These are phyloP conservation scores for Lanmaoa pseudosensibilis DNA, from an alignment of 768 basidiomycete species.

Conservation along the genomic window DNA sequence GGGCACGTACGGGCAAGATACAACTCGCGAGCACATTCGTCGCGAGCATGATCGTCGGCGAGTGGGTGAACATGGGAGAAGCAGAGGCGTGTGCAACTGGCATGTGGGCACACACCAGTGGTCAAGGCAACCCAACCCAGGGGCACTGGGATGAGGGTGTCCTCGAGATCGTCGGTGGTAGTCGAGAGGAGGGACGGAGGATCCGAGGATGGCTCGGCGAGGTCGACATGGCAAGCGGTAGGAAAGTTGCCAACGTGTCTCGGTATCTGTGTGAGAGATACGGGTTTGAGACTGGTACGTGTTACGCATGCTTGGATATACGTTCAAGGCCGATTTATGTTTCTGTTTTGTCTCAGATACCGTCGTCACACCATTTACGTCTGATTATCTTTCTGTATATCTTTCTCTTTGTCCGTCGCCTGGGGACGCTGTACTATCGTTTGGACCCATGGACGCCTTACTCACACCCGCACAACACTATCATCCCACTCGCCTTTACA, in stretches of 20 bases:
- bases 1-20: slow-evolving; percentile 73
- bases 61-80: slow-evolving; percentile 71
- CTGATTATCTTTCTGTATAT: slow-evolving; percentile 74
- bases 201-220: slow-evolving; percentile 83
- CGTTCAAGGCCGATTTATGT: not conserved
- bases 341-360: slow-evolving; percentile 48
- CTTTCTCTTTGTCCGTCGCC: slow-evolving; percentile 72
- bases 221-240: slow-evolving; percentile 66
- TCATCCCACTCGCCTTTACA: slow-evolving; percentile 72
- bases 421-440: slow-evolving; percentile 73
- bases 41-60: slow-evolving; percentile 67
- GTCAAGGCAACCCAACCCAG: slow-evolving; percentile 31
- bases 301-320: not conserved
- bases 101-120: slow-evolving; percentile 61
- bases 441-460: slow-evolving; percentile 79
- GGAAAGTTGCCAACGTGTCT: slow-evolving; percentile 64
- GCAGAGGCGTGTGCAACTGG: slow-evolving; percentile 78
- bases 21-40: slow-evolving; percentile 78
- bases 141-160: slow-evolving; percentile 79
- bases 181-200: slow-evolving; percentile 67
- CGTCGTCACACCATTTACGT: slow-evolving; percentile 72
- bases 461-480: slow-evolving; percentile 75
- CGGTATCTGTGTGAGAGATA: slow-evolving; percentile 78
- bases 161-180: slow-evolving; percentile 76
- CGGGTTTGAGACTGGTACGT: slow-evolving; percentile 72